A percentile compares a stretch with the other conserved stretches of the same genome.
Conservation (phyloP, 2,329 filamentous ascomycete genomes). For the Lizonia empirigonia region DNA sequence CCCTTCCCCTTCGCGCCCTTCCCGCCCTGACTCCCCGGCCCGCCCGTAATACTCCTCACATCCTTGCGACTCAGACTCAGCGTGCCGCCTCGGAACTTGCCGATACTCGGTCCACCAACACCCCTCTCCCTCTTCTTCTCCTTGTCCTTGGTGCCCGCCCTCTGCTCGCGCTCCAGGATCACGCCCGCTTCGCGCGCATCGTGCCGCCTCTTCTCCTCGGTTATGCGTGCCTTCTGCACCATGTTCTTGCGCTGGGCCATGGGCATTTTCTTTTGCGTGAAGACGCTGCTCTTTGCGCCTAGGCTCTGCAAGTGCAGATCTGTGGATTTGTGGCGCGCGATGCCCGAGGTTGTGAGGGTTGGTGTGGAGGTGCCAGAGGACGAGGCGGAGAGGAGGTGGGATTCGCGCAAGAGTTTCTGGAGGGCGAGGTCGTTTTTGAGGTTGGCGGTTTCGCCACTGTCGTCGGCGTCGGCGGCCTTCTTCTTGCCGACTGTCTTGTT, state of each 20-base stretch:
- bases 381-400: constrained; percentile 74
- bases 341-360: constrained; percentile 60
- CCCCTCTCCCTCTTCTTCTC: constrained; percentile 60
- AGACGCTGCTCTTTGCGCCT: constrained; percentile 76
- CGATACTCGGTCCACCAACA: constrained; percentile 78
- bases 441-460: constrained; percentile 66
- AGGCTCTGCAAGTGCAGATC: constrained; percentile 84
- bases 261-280: constrained; percentile 85
- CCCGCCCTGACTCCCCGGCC: constrained; percentile 55
- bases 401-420: constrained; percentile 88
- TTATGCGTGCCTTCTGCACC: constrained; percentile 64
- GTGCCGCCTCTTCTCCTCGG: constrained; percentile 72
- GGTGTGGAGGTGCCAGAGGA: constrained; percentile 53
- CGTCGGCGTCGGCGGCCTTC: constrained; percentile 44
- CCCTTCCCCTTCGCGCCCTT: constrained; percentile 22
- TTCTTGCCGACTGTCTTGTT: constrained; percentile 26
- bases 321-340: constrained; percentile 77
- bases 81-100: constrained; percentile 78
- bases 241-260: constrained; percentile 89
- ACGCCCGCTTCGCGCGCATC: constrained; percentile 92
- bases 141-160: constrained; percentile 55
- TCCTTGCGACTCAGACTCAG: constrained; percentile 80
- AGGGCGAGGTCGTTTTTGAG: constrained; percentile 92
- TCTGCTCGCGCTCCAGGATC: constrained; percentile 70
- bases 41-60: constrained; percentile 65